A percentile compares a stretch with the other conserved stretches of the same genome.
Conservation (phyloP, 495 filamentous ascomycete species). For the Penicillium roqueforti region DNA sequence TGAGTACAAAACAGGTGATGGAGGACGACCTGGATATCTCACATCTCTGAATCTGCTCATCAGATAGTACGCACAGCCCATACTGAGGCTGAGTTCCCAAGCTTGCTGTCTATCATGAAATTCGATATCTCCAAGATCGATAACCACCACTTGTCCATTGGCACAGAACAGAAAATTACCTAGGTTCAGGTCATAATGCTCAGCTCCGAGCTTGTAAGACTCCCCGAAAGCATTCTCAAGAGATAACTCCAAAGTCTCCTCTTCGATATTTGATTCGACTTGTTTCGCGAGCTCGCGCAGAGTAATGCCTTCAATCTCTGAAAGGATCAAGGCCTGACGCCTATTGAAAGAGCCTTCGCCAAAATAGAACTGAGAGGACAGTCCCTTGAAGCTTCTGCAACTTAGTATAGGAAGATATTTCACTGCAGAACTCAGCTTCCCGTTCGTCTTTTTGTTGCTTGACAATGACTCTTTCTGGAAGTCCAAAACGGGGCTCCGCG, state of each 20-base stretch:
- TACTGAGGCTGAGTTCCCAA: neutral
- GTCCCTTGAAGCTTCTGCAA: constrained; percentile 8
- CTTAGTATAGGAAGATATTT: constrained; percentile 5
- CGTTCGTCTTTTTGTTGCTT: constrained; percentile 6
- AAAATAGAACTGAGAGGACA: constrained; percentile 6
- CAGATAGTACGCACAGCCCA: constrained; percentile 2
- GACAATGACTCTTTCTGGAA: constrained; percentile 9
- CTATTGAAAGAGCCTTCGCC: constrained; percentile 8
- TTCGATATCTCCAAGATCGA: constrained; percentile 3
- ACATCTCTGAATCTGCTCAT: constrained; percentile 10
- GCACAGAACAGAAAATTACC: constrained; percentile 6
- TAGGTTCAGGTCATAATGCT: constrained; percentile 7
- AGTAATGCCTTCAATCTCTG: constrained; percentile 8
- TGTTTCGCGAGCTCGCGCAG: constrained; percentile 2
- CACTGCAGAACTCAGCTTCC: neutral
- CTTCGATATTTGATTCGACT: neutral
- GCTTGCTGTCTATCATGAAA: constrained; percentile 2
- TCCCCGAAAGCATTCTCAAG: constrained; percentile 6
- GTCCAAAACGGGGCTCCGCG: constrained; percentile 3
- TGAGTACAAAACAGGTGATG: neutral
- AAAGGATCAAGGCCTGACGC: constrained; percentile 4
- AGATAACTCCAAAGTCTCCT: neutral
- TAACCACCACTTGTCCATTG: constrained; percentile 4
- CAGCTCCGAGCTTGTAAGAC: neutral
- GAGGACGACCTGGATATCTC: constrained; percentile 4